Evolutionary conservation across 257 asterid species (phyloP), one percentile per base, ranked within the genome.

Genomic region (Solanum clarkiae): DNA sequence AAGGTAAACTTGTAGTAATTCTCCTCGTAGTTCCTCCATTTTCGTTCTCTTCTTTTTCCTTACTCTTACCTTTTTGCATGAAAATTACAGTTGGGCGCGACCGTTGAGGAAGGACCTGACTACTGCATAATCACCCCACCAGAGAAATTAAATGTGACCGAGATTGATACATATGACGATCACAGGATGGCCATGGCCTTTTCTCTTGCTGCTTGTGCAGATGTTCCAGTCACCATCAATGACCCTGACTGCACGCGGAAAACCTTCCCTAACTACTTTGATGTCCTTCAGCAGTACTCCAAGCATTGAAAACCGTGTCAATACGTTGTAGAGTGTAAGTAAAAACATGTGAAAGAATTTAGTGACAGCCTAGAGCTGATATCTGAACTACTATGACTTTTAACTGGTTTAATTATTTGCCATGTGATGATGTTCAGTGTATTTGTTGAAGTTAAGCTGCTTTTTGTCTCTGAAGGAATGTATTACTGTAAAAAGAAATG

Each of bases 121-220:
- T 93, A 92, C 89, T 93, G 98, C 84, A 79, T 95, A 63, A 94
- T 96, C 54, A 94, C 98, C 62, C 99, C 98, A 24, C 98, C 98
- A 0, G 97, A 95, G 91, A 91, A 95, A 77, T 14, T 95, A 85
- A 95, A 91, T 4, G 90, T 90, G 82, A 85, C 99, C 10, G 94
- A 95, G 18, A 96, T 96, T 7, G 98, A 96, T 87, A 96, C 98
- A 4, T 96, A 93, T 8, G 97, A 96, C 45, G 98, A 96, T 86
- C 98, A 96, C 84, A 84, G 99, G 77, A 96, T 96, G 98, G 98
- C 98, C 56, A 96, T 96, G 99, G 97, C 98, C 40, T 96, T 96
- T 85, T 96, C 99, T 72, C 98, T 97, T 8, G 98, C 97, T 18
- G 99, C 99, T 29, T 95, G 98, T 85, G 94, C 97, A 17, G 97